Evolutionary conservation across 2,329 filamentous ascomycete genomes (phyloP), one percentile per base, ranked within the genome.

Genomic region (Cercospora nicotianae): DNA sequence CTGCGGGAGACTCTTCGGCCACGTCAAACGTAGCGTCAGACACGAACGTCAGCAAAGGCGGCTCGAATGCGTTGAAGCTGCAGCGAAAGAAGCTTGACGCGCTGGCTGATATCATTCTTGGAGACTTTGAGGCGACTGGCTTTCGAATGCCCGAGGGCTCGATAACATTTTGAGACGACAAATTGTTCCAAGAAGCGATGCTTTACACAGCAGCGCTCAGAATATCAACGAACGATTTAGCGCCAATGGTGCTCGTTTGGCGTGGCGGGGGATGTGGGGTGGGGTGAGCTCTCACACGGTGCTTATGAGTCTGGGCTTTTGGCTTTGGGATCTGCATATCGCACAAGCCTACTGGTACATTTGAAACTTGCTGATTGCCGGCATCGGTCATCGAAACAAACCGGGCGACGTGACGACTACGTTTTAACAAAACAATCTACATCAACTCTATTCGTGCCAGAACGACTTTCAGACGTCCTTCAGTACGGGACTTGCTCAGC

Each of bases 61-160:
- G 72, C 9, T 70, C 76, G 9, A 81, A 81, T 20, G 78, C 80
- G 2, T 76, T 85, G n/a, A 80, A 82, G 42, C 77, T 84, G 23
- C 83, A 85, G 67, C 79, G 83, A 12, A 82, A 80, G 73, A 83
- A 83, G 74, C 69, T 84, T 26, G 82, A 84, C 63, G 80, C 80
- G 3, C 76, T 84, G 74, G 79, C 81, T 0, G 77, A 78, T 28
- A 81, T 80, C 45, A 79, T 84, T 9, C 72, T 80, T 53, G 72
- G 72, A 10, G 82, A 84, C 53, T 83, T 85, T 62, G 77, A 82
- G 55, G 74, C 76, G 26, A 81, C 79, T 45, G 81, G 80, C 7
- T 84, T 85, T 70, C 74, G 81, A 53, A 84, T 84, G 82, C 83
- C 83, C 13, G 80, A 80, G 57, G 68, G 63, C 53, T 71, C 73